These are phyloP conservation scores for Fraxinus ornus DNA, from an alignment of 305 asterid species.

Conservation along the genomic window DNA sequence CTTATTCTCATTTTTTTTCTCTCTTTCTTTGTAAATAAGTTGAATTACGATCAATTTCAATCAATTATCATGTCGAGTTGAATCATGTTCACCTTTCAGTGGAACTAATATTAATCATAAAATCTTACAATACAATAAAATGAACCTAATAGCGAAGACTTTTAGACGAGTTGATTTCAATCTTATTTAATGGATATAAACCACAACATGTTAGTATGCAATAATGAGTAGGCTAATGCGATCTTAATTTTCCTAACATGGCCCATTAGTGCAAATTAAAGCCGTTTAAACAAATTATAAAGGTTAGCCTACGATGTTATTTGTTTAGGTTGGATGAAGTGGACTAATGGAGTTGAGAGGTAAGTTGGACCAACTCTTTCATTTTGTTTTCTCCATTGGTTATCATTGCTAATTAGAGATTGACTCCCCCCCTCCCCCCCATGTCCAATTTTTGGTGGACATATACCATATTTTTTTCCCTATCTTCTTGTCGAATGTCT, in stretches of 20 bases:
- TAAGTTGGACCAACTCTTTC: slow-evolving; percentile 40
- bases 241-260: background rate
- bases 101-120: background rate
- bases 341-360: slow-evolving; percentile 45
- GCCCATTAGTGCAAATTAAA: background rate
- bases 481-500: background rate
- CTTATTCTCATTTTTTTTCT: too few relatives aligned
- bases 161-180: background rate
- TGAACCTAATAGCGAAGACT: background rate
- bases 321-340: slow-evolving; percentile 22
- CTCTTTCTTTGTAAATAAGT: background rate
- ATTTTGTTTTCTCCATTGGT: slow-evolving; percentile 7
- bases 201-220: background rate
- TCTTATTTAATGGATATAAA: background rate
- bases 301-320: background rate
- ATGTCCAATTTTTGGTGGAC: background rate
- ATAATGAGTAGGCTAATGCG: background rate
- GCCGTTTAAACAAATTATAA: background rate
- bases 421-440: background rate
- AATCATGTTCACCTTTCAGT: background rate
- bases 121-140: background rate
- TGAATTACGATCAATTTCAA: background rate
- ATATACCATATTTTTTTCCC: background rate
- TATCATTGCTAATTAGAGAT: slow-evolving; percentile 12
- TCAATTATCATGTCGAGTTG: background rate